Percentiles rank a stretch among this genome's conserved stretches.
phyloP scores from a whole-genome alignment of 2,329 filamentous ascomycete species.

The Penicillium hesseltinei region DNA sequence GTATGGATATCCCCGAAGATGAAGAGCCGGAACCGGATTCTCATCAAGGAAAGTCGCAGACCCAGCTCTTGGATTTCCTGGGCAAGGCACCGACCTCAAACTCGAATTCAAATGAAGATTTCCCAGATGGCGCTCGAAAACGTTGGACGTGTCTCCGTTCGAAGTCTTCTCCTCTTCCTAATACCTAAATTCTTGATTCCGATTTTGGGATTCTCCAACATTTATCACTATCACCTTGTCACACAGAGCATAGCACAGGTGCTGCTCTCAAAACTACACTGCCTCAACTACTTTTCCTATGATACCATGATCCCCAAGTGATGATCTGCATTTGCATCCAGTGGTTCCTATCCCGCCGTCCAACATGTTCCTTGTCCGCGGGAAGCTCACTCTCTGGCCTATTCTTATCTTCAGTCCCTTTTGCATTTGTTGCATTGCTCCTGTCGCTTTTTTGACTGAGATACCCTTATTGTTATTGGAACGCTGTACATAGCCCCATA shows the following conservation, averaged over 20 bases:
- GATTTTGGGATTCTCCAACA: neutral
- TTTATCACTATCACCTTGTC: neutral
- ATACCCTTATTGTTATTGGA: slow-evolving; percentile 7
- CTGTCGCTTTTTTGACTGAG: slow-evolving; percentile 3
- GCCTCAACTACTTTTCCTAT: slow-evolving; percentile 1
- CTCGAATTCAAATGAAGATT: neutral
- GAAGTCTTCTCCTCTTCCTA: slow-evolving; percentile 8
- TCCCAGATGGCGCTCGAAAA: slow-evolving; percentile 4
- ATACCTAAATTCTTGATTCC: neutral
- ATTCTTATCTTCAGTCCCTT: neutral
- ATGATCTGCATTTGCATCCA: slow-evolving; percentile 9
- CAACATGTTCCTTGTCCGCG: neutral
- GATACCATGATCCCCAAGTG: slow-evolving; percentile 9
- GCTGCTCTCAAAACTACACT: neutral
- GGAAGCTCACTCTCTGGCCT: neutral
- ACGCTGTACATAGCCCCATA: neutral
- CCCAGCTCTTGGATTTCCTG: slow-evolving; percentile 10
- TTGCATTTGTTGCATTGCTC: slow-evolving; percentile 1
- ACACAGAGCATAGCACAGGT: slow-evolving; percentile 5
- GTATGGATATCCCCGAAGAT: slow-evolving; percentile 45
- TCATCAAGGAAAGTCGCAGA: slow-evolving; percentile 2
- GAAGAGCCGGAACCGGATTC: slow-evolving; percentile 14
- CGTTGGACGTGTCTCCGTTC: slow-evolving; percentile 19
- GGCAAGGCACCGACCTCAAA: neutral
- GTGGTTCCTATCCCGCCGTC: neutral